These are phyloP conservation scores for Fusarium sp. DNA, from an alignment of 2,329 filamentous ascomycete species.

Conservation along the genomic window DNA sequence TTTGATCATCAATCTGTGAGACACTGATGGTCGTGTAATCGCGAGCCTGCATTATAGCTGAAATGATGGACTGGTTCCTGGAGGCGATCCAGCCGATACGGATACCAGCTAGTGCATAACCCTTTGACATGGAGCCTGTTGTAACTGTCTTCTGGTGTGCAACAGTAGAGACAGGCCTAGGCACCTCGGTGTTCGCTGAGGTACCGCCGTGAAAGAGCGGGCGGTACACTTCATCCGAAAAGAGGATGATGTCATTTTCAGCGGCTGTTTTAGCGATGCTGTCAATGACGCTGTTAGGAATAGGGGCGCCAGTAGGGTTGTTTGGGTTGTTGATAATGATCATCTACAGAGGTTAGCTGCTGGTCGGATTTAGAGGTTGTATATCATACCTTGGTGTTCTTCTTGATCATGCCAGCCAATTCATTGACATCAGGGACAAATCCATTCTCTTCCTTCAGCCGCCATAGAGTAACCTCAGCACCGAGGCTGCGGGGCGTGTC, in stretches of 20 bases:
- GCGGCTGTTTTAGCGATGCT: slow-evolving; percentile 72
- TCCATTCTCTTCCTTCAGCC: slow-evolving; percentile 69
- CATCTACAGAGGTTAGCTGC: slow-evolving; percentile 48
- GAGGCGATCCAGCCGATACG: slow-evolving; percentile 86
- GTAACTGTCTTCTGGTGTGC: slow-evolving; percentile 75
- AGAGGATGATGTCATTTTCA: slow-evolving; percentile 71
- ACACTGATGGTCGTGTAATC: slow-evolving; percentile 91
- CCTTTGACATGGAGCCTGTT: slow-evolving; percentile 87
- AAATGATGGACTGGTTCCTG: slow-evolving; percentile 69
- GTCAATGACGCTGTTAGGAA: slow-evolving; percentile 70
- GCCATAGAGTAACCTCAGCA: slow-evolving; percentile 83
- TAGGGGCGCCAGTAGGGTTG: slow-evolving; percentile 82
- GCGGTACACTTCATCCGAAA: slow-evolving; percentile 85
- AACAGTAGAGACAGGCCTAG: slow-evolving; percentile 62
- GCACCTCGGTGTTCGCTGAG: slow-evolving; percentile 61
- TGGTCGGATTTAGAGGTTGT: fast-evolving
- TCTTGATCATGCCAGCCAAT: slow-evolving; percentile 71
- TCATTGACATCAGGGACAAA: slow-evolving; percentile 76
- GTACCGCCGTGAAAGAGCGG: slow-evolving; percentile 78
- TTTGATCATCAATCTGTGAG: slow-evolving; percentile 80
- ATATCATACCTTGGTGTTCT: slow-evolving; percentile 72
- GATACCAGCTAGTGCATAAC: slow-evolving; percentile 84
- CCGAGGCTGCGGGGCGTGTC: slow-evolving; percentile 78
- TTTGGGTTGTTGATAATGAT: slow-evolving; percentile 77
- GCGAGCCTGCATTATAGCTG: slow-evolving; percentile 71